phyloP scores from a whole-genome alignment of 2,329 filamentous ascomycete species.

The Xylariaceae sp. region DNA sequence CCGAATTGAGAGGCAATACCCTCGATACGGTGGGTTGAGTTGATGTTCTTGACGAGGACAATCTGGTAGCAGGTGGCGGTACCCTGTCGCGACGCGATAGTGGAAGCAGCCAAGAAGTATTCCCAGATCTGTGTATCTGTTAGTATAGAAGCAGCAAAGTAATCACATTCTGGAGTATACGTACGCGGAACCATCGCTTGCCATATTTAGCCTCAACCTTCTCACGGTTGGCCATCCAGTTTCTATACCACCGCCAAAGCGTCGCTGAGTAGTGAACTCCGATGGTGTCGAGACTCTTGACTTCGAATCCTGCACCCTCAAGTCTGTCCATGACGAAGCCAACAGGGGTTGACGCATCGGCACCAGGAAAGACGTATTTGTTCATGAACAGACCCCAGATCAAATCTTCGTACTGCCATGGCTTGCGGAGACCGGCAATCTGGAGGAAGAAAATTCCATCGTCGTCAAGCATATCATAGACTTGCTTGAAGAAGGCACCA shows the following conservation, averaged over 20 bases:
- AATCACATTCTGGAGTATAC: constrained; percentile 32
- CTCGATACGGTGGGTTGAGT: constrained; percentile 71
- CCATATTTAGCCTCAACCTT: constrained; percentile 96
- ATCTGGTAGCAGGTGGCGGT: constrained; percentile 74
- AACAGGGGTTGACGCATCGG: constrained; percentile 89
- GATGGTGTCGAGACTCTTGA: constrained; percentile 88
- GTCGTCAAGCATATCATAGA: constrained; percentile 92
- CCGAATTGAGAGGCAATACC: constrained; percentile 62
- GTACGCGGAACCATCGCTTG: constrained; percentile 87
- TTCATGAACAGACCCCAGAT: constrained; percentile 99
- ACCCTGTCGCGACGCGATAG: constrained; percentile 70
- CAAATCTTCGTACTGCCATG: constrained; percentile 96
- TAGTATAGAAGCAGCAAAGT: constrained; percentile 5
- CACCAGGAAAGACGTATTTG: constrained; percentile 97
- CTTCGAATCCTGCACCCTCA: constrained; percentile 81
- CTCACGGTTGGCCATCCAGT: constrained; percentile 91
- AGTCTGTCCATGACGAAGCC: constrained; percentile 80
- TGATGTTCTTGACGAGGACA: constrained; percentile 74
- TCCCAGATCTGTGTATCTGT: constrained; percentile 54
- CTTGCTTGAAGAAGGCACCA: constrained; percentile 71
- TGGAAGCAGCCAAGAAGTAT: constrained; percentile 72
- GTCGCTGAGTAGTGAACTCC: constrained; percentile 97
- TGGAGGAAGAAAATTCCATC: constrained; percentile 95
- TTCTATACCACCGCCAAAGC: constrained; percentile 96
- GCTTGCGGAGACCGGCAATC: constrained; percentile 86